Conservation (phyloP, 2,329 filamentous ascomycete genomes). For the Xylaria sp. region DNA sequence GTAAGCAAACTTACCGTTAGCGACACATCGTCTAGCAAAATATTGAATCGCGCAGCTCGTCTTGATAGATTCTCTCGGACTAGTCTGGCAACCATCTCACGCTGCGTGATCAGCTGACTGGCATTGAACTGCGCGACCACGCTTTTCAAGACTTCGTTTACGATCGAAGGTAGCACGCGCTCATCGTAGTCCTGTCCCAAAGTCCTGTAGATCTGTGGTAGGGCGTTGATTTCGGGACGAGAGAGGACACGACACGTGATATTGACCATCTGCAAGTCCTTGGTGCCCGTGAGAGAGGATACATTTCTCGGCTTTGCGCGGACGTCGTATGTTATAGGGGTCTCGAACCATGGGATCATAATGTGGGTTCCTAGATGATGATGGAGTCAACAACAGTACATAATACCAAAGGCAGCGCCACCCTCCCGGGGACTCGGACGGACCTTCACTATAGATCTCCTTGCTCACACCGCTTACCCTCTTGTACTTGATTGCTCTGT, state of each 20-base stretch:
- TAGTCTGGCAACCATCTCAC: slow-evolving; percentile 91
- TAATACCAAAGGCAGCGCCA: background rate
- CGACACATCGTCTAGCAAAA: slow-evolving; percentile 95
- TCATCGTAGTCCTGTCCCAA: slow-evolving; percentile 96
- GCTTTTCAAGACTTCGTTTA: slow-evolving; percentile 98
- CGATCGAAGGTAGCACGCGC: slow-evolving; percentile 93
- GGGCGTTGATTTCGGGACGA: slow-evolving; percentile 81
- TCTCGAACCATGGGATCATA: slow-evolving; percentile 95
- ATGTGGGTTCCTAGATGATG: slow-evolving; percentile 78
- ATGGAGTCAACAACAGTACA: slow-evolving; percentile 25
- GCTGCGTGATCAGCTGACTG: slow-evolving; percentile 96
- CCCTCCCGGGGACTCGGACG: slow-evolving; percentile 27
- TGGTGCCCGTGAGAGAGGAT: slow-evolving; percentile 94
- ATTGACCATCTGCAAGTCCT: slow-evolving; percentile 99
- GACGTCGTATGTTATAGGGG: slow-evolving; percentile 94
- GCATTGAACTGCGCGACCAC: slow-evolving; percentile 99
- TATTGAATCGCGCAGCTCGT: slow-evolving; percentile 95
- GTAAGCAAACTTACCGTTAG: slow-evolving; percentile 71
- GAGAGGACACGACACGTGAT: slow-evolving; percentile 99
- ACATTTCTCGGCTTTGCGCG: slow-evolving; percentile 97
- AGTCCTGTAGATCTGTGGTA: slow-evolving; percentile 97
- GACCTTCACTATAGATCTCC: slow-evolving; percentile 96
- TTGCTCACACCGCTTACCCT: slow-evolving; percentile 90
- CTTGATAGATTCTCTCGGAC: slow-evolving; percentile 92
- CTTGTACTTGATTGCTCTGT: slow-evolving; percentile 98